Evolutionary conservation across 805 yeast species (phyloP), one percentile per base, ranked within the genome.

Genomic region (Candida nitratophila): DNA sequence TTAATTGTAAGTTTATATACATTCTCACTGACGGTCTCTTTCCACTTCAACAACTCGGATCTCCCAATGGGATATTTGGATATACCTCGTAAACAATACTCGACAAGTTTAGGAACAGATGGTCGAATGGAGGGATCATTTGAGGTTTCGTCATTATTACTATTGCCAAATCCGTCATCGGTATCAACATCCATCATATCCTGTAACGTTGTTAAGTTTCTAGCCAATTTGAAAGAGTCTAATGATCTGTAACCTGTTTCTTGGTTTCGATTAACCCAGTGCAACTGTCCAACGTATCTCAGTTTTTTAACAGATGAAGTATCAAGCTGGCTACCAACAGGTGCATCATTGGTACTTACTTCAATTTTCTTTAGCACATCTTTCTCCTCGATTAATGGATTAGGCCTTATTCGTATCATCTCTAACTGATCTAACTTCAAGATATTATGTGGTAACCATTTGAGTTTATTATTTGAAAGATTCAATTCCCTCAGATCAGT

Each of bases 11-110:
- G 50, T 39, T 55, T 55, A 44, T 77, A 82, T 20, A 69, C 66
- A 12, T 69, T 42, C 16, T 61, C 66, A 3, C 79, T 78, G 0
- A 77, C 69, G 19, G 61, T 58, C 33, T 57, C 59, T 49, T 74
- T 76, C 86, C 86, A 80, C 29, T 60, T 58, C 46, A 64, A 63
- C 0, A 81, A 68, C 47, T 80, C 86, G 37, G 76, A 70, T 46
- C 70, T 68, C 1, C 83, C 70, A 1, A 77, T 77, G 47, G 69
- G 70, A 49, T 80, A 79, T 12, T 56, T 54, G 0, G 82, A 77
- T 29, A 80, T 69, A 16, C 59, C 52, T 21, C 81, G 59, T 22
- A 79, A 60, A 39, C 79, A 69, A 1, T 77, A 49, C 39, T 76
- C 73, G 14, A 72, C 63, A 35, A 80, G 59, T 12, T 73, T 68